Evolutionary conservation across 192 early-diverging fungal genomes (phyloP), one percentile per base, ranked within the genome.

Genomic region (Coemansia sp.): DNA sequence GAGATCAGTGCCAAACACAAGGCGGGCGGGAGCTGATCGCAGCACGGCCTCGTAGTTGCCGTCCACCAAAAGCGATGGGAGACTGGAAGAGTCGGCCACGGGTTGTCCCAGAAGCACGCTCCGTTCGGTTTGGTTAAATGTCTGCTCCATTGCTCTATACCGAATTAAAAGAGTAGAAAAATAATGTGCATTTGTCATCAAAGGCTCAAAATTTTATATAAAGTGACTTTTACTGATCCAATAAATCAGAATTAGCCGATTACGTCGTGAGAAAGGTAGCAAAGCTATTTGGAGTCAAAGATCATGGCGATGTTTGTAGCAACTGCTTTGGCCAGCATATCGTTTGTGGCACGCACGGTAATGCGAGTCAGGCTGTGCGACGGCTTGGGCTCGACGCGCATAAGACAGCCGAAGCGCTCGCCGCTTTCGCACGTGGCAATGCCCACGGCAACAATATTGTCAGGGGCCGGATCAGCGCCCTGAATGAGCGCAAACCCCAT

Each of bases 391-490:
- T 99, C 97, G 17, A 98, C 69, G 22, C 97, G 83, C 67, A 94
- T 68, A 56, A 99, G 80, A 75, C 92, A 94, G 15, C 97, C 97
- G 57, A 96, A 88, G 63, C 95, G 92, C 32, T 94, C 94, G 14
- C 82, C 80, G 19, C 67, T 69, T 41, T 87, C 84, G 17, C 90
- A 82, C 58, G 87, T 88, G 45, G 94, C 88, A 47, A 99, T 92
- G 51, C 92, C 92, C 0, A 93, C 94, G 9, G 88, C 92, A 5
- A 97, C 94, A 62, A 93, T 72, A 67, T 98, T 98, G 70, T 86
- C 86, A 3, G 90, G 88, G 61, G 92, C 96, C 4, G 93, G 91
- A 73, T 98, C 97, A 10, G 93, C 88, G 19, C 85, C 89, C 23
- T 90, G 81, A 43, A 95, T 84, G 49, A 94, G 66, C 9, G 86